Base-by-base conservation (phyloP, 768 basidiomycete genomes). In the Gautieria morchelliformis region DNA sequence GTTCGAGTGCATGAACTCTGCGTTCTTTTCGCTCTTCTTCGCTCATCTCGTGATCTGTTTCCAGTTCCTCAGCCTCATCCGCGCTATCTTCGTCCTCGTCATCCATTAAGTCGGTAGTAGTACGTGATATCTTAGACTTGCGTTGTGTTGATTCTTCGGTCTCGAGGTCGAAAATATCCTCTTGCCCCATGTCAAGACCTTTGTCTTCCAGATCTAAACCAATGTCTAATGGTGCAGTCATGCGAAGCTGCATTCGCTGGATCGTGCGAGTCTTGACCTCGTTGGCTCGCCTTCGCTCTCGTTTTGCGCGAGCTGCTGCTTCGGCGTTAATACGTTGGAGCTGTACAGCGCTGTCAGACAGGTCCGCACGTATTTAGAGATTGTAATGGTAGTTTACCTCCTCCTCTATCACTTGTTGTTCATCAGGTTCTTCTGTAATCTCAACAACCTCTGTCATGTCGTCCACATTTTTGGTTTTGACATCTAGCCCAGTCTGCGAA, bases 211-310 rank as follows among this genome's bases (percentile, higher is more conserved):
- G 87, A 64, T 93, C 90, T 59, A 93, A 70, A 67, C 93, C 94
- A 61, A 98, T 93, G 64, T 97, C 96, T 62, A 94, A 74, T n/a
- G 96, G 96, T 19, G 93, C 92, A 12, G 89, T 90, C 96, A 99
- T 99, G 66, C 90, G 87, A 47, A 98, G 78, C 68, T 98, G 96
- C 83, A 98, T 88, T 53, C 94, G 87, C 66, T 92, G 90, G 41
- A 98, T 85, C 1, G 92, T 89, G 62, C 87, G 83, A 30, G 80
- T 77, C 71, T 89, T 91, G 65, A 89, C 75, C 73, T 98, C 96
- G 70, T 97, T 97, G 2, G 85, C 83, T 37, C 84, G 80, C 54
- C 93, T 81, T 53, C 89, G 80, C 63, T 91, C 88, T 8, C 89
- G 85, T 68, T 92, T 93, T 41, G 79, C 68, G 48, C 84, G 82